A percentile compares a stretch with the other conserved stretches of the same genome.
phyloP scores from a whole-genome alignment of 169 alveolate genomes.

The Theileria equi region DNA sequence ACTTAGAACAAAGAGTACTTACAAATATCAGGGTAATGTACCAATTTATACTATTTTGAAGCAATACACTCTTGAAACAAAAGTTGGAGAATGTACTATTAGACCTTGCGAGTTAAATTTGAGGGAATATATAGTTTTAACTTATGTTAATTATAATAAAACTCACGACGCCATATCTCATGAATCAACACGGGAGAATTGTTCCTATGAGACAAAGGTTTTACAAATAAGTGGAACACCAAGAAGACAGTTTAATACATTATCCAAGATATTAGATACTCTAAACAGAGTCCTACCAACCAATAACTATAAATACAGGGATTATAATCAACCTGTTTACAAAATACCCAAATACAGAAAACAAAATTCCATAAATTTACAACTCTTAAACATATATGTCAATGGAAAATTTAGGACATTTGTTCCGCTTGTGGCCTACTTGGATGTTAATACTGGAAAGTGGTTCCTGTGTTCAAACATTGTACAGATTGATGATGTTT shows the following conservation, averaged over 20 bases:
- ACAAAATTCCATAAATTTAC: background rate
- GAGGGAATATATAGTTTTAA: too few species aligned
- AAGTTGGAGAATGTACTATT: background rate
- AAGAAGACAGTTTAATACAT: background rate
- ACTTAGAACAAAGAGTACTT: too few species aligned
- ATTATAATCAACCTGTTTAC: background rate
- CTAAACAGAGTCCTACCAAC: background rate
- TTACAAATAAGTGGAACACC: background rate
- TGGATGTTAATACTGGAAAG: background rate
- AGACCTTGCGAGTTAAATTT: too few species aligned
- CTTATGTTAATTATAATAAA: background rate
- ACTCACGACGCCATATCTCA: background rate
- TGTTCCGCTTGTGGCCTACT: conserved; percentile 42
- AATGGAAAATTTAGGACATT: conserved; percentile 24
- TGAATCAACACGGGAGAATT: background rate
- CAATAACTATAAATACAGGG: background rate
- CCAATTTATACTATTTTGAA: too few species aligned
- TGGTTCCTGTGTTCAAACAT: conserved; percentile 21
- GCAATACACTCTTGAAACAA: background rate
- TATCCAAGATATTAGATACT: background rate
- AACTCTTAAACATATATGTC: conserved; percentile 7
- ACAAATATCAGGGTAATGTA: too few species aligned
- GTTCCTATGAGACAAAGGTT: background rate
- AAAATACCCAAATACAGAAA: background rate
- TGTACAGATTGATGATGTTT: conserved; percentile 3